Evolutionary conservation across 176 grass and related monocot genomes (phyloP).

Genomic region (Puccinellia tenuiflora): DNA sequence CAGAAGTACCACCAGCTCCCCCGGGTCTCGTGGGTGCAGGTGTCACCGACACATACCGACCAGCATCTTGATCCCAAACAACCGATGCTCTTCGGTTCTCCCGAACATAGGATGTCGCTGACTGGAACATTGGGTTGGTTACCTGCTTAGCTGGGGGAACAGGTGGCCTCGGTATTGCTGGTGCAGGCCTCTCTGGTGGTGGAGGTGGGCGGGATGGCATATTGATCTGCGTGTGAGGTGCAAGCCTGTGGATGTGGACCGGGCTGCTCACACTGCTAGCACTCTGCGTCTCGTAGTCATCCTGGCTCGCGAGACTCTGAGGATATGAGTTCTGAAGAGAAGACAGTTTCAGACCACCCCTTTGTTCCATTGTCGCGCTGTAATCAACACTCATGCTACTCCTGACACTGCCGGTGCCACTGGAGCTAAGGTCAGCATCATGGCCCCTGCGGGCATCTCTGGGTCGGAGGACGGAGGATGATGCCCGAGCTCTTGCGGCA

Average conservation of each 20-base stretch:
- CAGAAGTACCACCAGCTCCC: background rate
- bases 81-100: slow-evolving; percentile 64
- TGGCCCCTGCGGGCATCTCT: slow-evolving; percentile 25
- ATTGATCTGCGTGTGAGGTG: slow-evolving; percentile 14
- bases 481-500: slow-evolving; percentile 68
- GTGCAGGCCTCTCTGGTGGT: slow-evolving; percentile 4
- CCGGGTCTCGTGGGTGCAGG: slow-evolving; percentile 4
- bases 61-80: slow-evolving; percentile 91
- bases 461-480: slow-evolving; percentile 74
- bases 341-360: slow-evolving; percentile 27
- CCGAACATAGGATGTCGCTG: slow-evolving; percentile 45
- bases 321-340: slow-evolving; percentile 48
- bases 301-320: slow-evolving; percentile 57
- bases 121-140: slow-evolving; percentile 57
- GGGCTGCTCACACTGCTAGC: slow-evolving; percentile 84
- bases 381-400: slow-evolving; percentile 53
- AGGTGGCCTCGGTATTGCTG: background rate
- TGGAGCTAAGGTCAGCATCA: slow-evolving; percentile 56
- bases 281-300: slow-evolving; percentile 70
- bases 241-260: slow-evolving; percentile 45
- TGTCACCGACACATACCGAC: slow-evolving; percentile 57
- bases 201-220: slow-evolving; percentile 29
- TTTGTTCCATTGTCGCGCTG: slow-evolving; percentile 33
- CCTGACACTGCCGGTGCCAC: slow-evolving; percentile 43
- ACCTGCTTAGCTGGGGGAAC: slow-evolving; percentile 17